Conservation (phyloP, 1,139 yeast species). For the Zygosaccharomyces sapae region DNA sequence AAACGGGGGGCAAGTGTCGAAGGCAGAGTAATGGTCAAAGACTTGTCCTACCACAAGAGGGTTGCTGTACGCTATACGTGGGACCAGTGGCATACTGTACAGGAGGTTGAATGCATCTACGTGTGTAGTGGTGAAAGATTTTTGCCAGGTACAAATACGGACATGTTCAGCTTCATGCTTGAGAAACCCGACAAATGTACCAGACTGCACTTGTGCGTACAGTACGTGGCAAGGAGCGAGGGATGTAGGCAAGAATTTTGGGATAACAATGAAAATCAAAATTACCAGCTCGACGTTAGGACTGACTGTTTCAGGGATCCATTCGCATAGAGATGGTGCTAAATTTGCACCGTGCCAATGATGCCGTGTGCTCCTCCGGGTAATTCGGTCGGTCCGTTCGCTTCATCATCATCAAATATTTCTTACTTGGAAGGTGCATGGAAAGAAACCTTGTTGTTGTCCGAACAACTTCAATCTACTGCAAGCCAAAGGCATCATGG, state of each 20-base stretch:
- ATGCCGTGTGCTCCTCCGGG: not conserved
- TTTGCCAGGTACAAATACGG: constrained; percentile 33
- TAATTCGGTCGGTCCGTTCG: not conserved
- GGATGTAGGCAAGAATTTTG: constrained; percentile 27
- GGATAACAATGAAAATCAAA: constrained; percentile 34
- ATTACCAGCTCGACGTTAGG: constrained; percentile 31
- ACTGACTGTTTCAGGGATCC: constrained; percentile 31
- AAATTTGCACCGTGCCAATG: too few species aligned
- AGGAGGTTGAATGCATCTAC: constrained; percentile 33
- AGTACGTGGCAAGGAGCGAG: constrained; percentile 30
- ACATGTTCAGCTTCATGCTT: constrained; percentile 33
- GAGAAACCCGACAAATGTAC: constrained; percentile 23
- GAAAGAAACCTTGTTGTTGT: not conserved
- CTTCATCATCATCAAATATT: not conserved
- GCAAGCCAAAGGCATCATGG: constrained; percentile 10
- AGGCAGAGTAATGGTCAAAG: constrained; percentile 33
- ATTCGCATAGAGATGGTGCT: constrained; percentile 12
- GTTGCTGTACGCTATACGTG: constrained; percentile 33
- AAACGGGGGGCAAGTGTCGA: constrained; percentile 15
- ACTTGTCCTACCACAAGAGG: constrained; percentile 32
- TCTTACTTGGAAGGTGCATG: not conserved
- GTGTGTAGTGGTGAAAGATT: constrained; percentile 30
- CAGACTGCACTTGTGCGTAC: constrained; percentile 31
- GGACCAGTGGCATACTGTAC: constrained; percentile 30
- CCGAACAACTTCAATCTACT: not conserved